Conservation (phyloP, 1,284 basidiomycete genomes). For the Papiliotrema nemorosa region DNA sequence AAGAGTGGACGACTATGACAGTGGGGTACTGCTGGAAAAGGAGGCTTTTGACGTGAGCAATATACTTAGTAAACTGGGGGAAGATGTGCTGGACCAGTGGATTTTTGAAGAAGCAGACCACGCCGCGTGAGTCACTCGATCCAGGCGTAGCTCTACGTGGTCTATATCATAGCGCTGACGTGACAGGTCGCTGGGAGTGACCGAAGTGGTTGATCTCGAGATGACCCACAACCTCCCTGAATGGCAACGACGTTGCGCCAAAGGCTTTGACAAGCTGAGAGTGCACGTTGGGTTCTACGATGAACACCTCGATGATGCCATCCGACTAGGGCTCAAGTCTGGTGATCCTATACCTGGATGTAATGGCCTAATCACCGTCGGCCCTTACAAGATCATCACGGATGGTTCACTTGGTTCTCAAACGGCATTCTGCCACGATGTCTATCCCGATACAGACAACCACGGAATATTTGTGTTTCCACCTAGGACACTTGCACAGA, state of each 20-base stretch:
- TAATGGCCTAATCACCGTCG: conserved; percentile 29
- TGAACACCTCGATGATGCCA: conserved; percentile 31
- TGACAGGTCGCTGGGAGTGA: conserved; percentile 31
- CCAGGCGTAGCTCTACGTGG: not conserved
- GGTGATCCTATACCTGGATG: conserved; percentile 30
- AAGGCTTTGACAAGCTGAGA: conserved; percentile 28
- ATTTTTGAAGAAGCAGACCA: conserved; percentile 23
- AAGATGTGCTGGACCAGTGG: conserved; percentile 23
- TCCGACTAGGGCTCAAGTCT: conserved; percentile 20
- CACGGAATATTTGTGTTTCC: conserved; percentile 23
- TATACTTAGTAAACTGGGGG: conserved; percentile 22
- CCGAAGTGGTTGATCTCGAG: conserved; percentile 45
- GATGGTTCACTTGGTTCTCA: conserved; percentile 24
- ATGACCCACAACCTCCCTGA: conserved; percentile 32
- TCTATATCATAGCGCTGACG: not conserved
- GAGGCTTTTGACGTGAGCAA: conserved; percentile 26
- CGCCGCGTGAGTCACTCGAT: conserved; percentile 29
- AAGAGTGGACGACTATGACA: conserved; percentile 12
- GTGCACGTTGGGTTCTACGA: conserved; percentile 40
- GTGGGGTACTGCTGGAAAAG: conserved; percentile 28
- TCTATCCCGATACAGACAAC: conserved; percentile 30
- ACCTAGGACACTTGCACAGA: conserved; percentile 18
- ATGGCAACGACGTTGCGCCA: conserved; percentile 26
- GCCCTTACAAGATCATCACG: conserved; percentile 40
- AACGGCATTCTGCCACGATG: conserved; percentile 40